Percentiles rank a stretch among this genome's conserved stretches.
Conservation (phyloP, 805 yeast genomes). For the Candida orba region DNA sequence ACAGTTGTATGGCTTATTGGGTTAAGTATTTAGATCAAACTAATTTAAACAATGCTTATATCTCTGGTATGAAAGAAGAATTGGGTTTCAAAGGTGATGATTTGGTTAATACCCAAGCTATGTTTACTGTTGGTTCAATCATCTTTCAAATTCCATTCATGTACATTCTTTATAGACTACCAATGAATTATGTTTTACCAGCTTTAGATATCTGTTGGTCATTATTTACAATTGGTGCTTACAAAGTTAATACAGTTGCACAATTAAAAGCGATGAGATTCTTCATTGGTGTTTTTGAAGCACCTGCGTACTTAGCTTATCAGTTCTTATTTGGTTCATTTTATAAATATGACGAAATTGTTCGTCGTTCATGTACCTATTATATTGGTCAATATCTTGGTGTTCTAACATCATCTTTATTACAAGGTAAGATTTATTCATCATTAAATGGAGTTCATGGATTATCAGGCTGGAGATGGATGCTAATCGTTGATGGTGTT, state of each 20-base stretch:
- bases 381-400: conserved; percentile 61
- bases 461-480: conserved; percentile 60
- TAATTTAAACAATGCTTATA: conserved; percentile 60
- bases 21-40: conserved; percentile 57
- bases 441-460: conserved; percentile 38
- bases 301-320: conserved; percentile 57
- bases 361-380: conserved; percentile 55
- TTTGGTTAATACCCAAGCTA: conserved; percentile 50
- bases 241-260: conserved; percentile 40
- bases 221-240: conserved; percentile 35
- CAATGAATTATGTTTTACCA: conserved; percentile 41
- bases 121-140: conserved; percentile 54
- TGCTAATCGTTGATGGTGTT: conserved; percentile 57
- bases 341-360: conserved; percentile 49
- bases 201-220: conserved; percentile 37
- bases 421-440: conserved; percentile 44
- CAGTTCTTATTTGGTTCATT: conserved; percentile 55
- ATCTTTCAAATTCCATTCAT: conserved; percentile 63
- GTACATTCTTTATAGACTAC: conserved; percentile 48
- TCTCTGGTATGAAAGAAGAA: conserved; percentile 54
- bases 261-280: conserved; percentile 59
- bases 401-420: conserved; percentile 47
- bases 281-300: conserved; percentile 62
- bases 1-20: conserved; percentile 59
- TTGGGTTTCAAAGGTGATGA: conserved; percentile 58